Percentiles rank a stretch among this genome's conserved stretches.
These are phyloP conservation scores for Aspergillus hortae DNA, from an alignment of 2,329 filamentous ascomycete genomes.

Conservation along the genomic window DNA sequence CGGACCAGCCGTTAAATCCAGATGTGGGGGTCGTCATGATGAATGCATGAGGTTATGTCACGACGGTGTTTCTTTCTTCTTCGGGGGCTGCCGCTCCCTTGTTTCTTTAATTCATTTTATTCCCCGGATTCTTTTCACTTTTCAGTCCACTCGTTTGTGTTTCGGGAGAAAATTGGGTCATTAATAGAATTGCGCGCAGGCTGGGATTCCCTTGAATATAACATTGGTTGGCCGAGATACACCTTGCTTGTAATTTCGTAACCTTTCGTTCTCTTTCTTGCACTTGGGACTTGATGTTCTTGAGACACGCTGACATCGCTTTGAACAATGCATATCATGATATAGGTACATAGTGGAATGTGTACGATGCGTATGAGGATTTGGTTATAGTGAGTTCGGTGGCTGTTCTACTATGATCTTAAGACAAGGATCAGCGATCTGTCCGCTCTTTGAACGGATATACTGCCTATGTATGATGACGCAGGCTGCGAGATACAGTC, in stretches of 20 bases:
- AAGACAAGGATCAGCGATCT: too few relatives aligned
- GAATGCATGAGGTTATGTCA: slow-evolving; percentile 26
- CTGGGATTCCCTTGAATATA: slow-evolving; percentile 15
- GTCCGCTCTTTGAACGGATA: too few relatives aligned
- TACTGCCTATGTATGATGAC: too few relatives aligned
- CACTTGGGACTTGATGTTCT: background rate
- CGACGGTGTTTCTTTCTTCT: slow-evolving; percentile 1
- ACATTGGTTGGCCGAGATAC: slow-evolving; percentile 9
- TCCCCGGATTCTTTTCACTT: background rate
- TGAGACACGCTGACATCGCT: background rate
- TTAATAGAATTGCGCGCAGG: slow-evolving; percentile 18
- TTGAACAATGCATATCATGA: background rate
- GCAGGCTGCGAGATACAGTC: too few relatives aligned
- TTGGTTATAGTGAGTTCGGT: too few relatives aligned
- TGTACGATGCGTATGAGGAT: too few relatives aligned
- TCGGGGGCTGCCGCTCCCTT: background rate
- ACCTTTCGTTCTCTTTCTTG: background rate
- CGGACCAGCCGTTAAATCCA: slow-evolving; percentile 23
- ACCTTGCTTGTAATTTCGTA: background rate
- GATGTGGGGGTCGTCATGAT: slow-evolving; percentile 29
- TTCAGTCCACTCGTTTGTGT: slow-evolving; percentile 1
- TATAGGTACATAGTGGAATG: background rate
- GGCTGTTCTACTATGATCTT: too few relatives aligned
- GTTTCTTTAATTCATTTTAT: background rate
- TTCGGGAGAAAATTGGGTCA: slow-evolving; percentile 14